Percentiles rank a stretch among this genome's conserved stretches.
These are phyloP conservation scores for Candida khao-thaluensis DNA, from an alignment of 805 yeast species.

Conservation along the genomic window DNA sequence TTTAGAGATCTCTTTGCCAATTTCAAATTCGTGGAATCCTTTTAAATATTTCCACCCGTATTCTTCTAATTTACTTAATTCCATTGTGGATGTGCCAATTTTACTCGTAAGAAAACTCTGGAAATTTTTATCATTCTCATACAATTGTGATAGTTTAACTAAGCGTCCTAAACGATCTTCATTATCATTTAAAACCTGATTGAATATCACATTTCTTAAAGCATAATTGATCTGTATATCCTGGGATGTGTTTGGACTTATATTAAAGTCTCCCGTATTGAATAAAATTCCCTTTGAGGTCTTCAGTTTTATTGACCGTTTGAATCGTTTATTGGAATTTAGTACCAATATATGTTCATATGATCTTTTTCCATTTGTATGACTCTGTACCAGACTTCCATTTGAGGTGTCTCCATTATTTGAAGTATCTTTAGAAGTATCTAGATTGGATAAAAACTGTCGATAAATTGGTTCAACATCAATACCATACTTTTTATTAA, in stretches of 20 bases:
- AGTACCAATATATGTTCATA: conserved; percentile 35
- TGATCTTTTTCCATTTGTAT: neutral
- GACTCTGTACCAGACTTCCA: neutral
- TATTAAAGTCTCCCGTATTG: conserved; percentile 17
- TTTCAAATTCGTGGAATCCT: neutral
- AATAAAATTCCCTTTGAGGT: conserved; percentile 52
- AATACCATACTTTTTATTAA: conserved; percentile 2
- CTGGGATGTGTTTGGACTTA: neutral
- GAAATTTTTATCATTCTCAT: neutral
- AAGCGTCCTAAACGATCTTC: neutral
- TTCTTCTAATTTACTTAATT: neutral
- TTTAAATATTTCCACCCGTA: conserved; percentile 2
- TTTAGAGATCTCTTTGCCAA: conserved; percentile 3
- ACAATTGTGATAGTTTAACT: neutral
- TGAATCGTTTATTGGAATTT: conserved; percentile 46
- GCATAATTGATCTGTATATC: conserved; percentile 34
- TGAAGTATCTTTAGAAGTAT: no score
- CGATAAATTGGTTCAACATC: neutral
- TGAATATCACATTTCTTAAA: conserved; percentile 13
- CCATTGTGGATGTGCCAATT: neutral
- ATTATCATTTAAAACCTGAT: conserved; percentile 9
- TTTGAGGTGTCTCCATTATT: neutral
- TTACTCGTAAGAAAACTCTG: neutral
- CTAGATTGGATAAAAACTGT: neutral
- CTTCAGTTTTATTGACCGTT: conserved; percentile 46